Base-by-base conservation (phyloP, 2,329 filamentous ascomycete species). In the Diaporthe longicolla region DNA sequence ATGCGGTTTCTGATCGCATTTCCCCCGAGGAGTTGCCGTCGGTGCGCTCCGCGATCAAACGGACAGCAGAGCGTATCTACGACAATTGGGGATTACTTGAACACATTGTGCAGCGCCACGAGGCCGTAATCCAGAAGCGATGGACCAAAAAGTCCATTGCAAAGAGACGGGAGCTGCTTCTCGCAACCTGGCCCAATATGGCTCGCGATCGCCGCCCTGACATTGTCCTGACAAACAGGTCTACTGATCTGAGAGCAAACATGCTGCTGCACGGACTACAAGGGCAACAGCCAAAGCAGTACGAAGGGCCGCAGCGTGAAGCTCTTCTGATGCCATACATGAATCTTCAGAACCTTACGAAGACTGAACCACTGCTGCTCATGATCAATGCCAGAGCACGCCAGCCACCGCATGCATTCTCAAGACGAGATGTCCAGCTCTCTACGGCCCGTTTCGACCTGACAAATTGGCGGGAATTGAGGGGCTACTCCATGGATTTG, bases 351-450 rank as follows among this genome's bases (percentile, higher is more conserved):
- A 26, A 63, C 2, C 59, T 63, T 0, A 48, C 24, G 4, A 48
- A 37, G 26, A 15, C 24, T 0, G 59, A 63, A n/a, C 59, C 59
- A 0, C 24, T 63, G 2, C 40, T 63, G 0, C 59, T 63, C 17
- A 63, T 63, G 59, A 29, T 48, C 40, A 63, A 63, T 6, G 40
- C 40, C 19, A 45, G 59, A 32, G 59, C 24, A 15, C 40, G 24
- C 17, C 40, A 4, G 10, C 19, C 24, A 8, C 59, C 59, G 8
- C 40, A 63, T 32, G 10, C 17, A 48, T 63, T 63, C 5, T 21
- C 59, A 4, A 32, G 1, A 1, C 40, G 59, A 5, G 59, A 63
- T 6, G 24, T 63, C 5, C 59, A 48, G 40, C 19, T 63, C 40
- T 63, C 59, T 0, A 45, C 37, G 0, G 19, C 7, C 3, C 2